Percentiles rank a stretch among this genome's conserved stretches.
Conservation (phyloP, 2,329 filamentous ascomycete species). For the Xylariaceae sp. region DNA sequence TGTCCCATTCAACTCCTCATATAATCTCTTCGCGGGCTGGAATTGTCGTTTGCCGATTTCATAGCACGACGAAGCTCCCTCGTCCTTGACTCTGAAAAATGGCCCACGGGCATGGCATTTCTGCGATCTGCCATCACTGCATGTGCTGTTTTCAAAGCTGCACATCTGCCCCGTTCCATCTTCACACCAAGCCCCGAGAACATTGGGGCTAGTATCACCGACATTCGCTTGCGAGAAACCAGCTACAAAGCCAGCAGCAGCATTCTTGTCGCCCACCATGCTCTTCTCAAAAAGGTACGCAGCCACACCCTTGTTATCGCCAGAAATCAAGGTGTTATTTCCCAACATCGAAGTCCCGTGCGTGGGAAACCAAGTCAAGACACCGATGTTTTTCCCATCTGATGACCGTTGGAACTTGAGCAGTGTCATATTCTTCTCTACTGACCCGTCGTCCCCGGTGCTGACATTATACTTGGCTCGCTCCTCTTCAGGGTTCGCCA, state of each 20-base stretch:
- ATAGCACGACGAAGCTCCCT: constrained; percentile 67
- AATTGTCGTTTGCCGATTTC: constrained; percentile 73
- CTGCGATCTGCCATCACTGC: constrained; percentile 62
- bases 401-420: constrained; percentile 70
- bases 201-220: constrained; percentile 85
- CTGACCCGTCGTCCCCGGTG: constrained; percentile 47
- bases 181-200: constrained; percentile 83
- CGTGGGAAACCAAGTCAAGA: constrained; percentile 86
- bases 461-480: constrained; percentile 58
- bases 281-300: constrained; percentile 77
- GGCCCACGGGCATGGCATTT: constrained; percentile 71
- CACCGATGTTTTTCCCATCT: constrained; percentile 70
- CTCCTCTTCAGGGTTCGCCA: constrained; percentile 76
- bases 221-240: constrained; percentile 91
- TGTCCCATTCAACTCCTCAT: constrained; percentile 46
- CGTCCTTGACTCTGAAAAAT: constrained; percentile 59
- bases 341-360: constrained; percentile 87
- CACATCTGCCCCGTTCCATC: constrained; percentile 70
- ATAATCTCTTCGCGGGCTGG: constrained; percentile 36
- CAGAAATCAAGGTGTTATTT: constrained; percentile 85
- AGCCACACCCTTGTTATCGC: constrained; percentile 96
- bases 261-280: constrained; percentile 47
- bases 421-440: constrained; percentile 71
- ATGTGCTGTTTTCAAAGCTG: constrained; percentile 77
- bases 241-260: constrained; percentile 68